These are phyloP conservation scores for Primulina tabacum DNA, from an alignment of 257 asterid species.

Conservation along the genomic window DNA sequence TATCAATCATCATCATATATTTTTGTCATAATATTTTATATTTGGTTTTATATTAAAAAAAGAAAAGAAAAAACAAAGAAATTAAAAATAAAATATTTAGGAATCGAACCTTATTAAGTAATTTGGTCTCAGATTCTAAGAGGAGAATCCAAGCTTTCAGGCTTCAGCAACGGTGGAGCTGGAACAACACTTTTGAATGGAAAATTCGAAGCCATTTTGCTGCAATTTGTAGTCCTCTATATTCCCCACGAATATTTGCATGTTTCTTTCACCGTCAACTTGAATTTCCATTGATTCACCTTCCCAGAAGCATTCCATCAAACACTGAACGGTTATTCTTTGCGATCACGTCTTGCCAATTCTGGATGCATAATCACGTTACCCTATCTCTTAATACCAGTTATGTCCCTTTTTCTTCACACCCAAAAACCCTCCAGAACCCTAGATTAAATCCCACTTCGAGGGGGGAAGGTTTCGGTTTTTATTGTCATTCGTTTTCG, in stretches of 20 bases:
- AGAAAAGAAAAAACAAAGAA: no score
- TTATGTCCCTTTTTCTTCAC: conserved; percentile 41
- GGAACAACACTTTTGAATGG: background rate
- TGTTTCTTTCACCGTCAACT: background rate
- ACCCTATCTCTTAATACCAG: conserved; percentile 40
- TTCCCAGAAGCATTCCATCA: background rate
- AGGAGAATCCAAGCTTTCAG: background rate
- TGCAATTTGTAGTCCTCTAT: background rate
- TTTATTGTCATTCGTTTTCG: conserved; percentile 26
- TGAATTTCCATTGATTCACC: background rate
- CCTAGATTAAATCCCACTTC: conserved; percentile 36
- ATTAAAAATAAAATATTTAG: no score
- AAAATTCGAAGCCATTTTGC: conserved; percentile 4
- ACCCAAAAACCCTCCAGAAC: conserved; percentile 43
- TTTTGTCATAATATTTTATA: no score
- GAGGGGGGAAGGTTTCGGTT: conserved; percentile 4
- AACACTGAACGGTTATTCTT: background rate
- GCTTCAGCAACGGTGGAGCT: background rate
- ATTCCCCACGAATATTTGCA: background rate
- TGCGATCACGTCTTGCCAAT: background rate
- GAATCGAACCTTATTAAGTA: background rate
- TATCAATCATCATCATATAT: no score
- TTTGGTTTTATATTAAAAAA: no score
- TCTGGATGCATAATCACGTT: conserved; percentile 68
- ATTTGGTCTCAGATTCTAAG: no score